Conservation (phyloP, 169 alveolate genomes). For the Plasmodium relictum region DNA sequence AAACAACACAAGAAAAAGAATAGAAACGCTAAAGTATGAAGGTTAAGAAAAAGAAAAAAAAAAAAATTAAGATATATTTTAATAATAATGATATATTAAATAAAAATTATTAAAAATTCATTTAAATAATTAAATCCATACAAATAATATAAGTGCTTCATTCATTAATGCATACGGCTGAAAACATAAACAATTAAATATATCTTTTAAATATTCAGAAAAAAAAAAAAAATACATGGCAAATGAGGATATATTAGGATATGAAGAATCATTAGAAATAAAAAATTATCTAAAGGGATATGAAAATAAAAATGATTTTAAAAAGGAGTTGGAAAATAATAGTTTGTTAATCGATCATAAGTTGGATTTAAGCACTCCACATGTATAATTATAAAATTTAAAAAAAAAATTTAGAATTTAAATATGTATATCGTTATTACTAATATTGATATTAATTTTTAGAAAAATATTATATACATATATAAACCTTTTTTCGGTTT, state of each 20-base stretch:
- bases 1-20: slow-evolving; percentile 10
- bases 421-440: too few relatives aligned
- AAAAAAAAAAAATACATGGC: slow-evolving; percentile 12
- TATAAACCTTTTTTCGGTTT: neutral
- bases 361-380: slow-evolving; percentile 10
- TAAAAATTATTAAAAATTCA: neutral
- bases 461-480: neutral
- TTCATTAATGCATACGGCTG: too few relatives aligned
- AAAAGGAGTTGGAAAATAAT: slow-evolving; percentile 1
- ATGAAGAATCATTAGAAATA: slow-evolving; percentile 10
- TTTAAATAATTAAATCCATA: neutral
- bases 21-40: slow-evolving; percentile 20
- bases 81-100: too few relatives aligned
- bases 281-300: slow-evolving; percentile 26
- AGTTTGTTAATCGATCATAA: slow-evolving; percentile 21
- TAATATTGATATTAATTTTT: neutral
- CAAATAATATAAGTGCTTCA: neutral
- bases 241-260: slow-evolving; percentile 13
- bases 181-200: too few relatives aligned
- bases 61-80: neutral
- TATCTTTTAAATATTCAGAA: neutral
- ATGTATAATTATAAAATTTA: slow-evolving; percentile 12
- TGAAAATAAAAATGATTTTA: slow-evolving; percentile 19
- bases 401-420: neutral
- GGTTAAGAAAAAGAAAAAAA: slow-evolving; percentile 25